These are phyloP conservation scores for Afroboletus lepidellus DNA, from an alignment of 1,284 basidiomycete genomes.

Conservation along the genomic window DNA sequence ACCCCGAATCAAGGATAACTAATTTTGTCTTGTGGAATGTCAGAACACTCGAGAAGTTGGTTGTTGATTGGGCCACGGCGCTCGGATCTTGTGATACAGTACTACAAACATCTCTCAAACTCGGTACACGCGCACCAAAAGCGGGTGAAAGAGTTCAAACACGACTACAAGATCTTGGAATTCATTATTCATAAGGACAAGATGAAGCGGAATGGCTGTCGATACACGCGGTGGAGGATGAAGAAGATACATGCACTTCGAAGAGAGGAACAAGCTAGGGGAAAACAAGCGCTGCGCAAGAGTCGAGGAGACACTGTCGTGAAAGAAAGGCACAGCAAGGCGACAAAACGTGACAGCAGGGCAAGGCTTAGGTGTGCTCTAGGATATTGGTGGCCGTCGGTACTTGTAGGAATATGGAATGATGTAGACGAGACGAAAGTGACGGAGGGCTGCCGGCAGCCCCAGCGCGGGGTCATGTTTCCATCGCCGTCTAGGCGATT, in stretches of 20 bases:
- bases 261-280: slow-evolving; percentile 4
- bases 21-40: background rate
- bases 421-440: slow-evolving; percentile 5
- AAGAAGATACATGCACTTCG: slow-evolving; percentile 8
- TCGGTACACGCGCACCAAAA: background rate
- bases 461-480: background rate
- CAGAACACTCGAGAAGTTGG: no score
- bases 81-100: no score
- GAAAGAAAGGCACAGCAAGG: slow-evolving; percentile 12
- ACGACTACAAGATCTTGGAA: slow-evolving; percentile 8
- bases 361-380: slow-evolving; percentile 22
- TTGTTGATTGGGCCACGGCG: no score
- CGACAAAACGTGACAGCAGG: slow-evolving; percentile 16
- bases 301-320: slow-evolving; percentile 3
- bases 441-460: slow-evolving; percentile 24
- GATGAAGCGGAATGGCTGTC: slow-evolving; percentile 17
- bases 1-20: background rate
- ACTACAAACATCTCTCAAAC: no score
- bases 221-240: slow-evolving; percentile 25
- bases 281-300: slow-evolving; percentile 7
- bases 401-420: slow-evolving; percentile 5
- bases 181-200: slow-evolving; percentile 22
- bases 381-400: slow-evolving; percentile 23
- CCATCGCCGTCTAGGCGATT: slow-evolving; percentile 43
- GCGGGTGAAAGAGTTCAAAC: background rate